Base-by-base conservation (phyloP, 2,329 filamentous ascomycete species). In the Alternaria consortialis region DNA sequence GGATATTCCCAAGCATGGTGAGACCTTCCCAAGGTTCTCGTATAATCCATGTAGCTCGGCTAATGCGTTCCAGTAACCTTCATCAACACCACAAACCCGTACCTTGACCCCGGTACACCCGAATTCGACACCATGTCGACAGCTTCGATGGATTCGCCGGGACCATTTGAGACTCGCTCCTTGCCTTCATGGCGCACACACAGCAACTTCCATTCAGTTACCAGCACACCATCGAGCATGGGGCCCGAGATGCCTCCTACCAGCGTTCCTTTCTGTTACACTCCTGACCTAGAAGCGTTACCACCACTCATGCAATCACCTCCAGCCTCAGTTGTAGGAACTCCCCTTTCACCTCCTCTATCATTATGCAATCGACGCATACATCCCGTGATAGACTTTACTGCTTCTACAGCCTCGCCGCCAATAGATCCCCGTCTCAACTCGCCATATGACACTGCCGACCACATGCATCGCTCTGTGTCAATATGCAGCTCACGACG, bases 1-100 rank as follows among this genome's bases (percentile, higher is more conserved):
- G 34, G 84, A 87, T 61, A 84, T 89, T 32, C 87, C 87, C 2
- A 85, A 84, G 67, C 82, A 86, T 65, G 81, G 86, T 87, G 77
- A 42, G 79, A 58, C 39, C n/a, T 27, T 43, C 25, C 20, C 12
- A 25, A 42, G 20, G 5, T 42, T 25, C 13, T 27, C 20, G 42
- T 58, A 53, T 42, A n/a, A 13, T 43, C 51, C 25, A 29, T 50
- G 50, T 25, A 32, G 42, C 37, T 36, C 17, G 34, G 12, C 61
- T 69, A 54, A 74, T 46, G 53, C 50, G 15, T 37, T 15, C 27
- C 69, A 85, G 86, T 90, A 42, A 86, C 85, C 7, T 90, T 89
- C 68, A 82, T 88, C 68, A 84, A 89, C 69, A 87, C 86, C 58
- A 85, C 83, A 39, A 87, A 89, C 69, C 87, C 87, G 2, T 88